Evolutionary conservation across 768 basidiomycete genomes (phyloP), one percentile per base, ranked within the genome.

Genomic region (Boletus rubroflammeus): DNA sequence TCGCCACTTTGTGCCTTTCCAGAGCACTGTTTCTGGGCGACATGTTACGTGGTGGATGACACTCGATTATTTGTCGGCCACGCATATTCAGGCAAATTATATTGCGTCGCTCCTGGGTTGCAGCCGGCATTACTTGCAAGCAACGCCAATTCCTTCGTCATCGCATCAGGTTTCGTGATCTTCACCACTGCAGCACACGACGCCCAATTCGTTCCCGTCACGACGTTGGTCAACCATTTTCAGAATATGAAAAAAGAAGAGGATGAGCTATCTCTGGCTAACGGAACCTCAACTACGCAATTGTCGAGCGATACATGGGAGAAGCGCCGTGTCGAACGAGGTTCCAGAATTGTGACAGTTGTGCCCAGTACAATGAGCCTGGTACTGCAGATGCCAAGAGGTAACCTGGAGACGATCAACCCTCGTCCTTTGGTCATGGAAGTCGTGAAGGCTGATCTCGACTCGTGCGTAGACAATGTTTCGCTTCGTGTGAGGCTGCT

Each of bases 371-470:
- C 83, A 8, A 98, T 95, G 91, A 85, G 81, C 61, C 71, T 99
- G 32, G 90, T 98, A 0, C 74, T 99, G 10, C 97, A 99, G 72
- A 98, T 98, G 96, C 97, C 96, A 0, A 76, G 97, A 59, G 97
- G 97, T 1, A 98, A 98, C 71, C 66, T 99, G 56, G 97, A 99
- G 74, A 98, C 93, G 1, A 86, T 99, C 50, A 92, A 88, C 62
- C 97, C 97, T 3, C 78, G 97, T 40, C 90, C 95, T 13, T 71
- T 99, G 62, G 94, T 98, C 17, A 83, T 97, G 77, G 81, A 86
- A 52, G 86, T 92, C 6, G 86, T 98, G 1, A 80, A 81, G 47
- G 76, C 81, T 49, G 89, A 95, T 65, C 74, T 98, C 6, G 78
- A 87, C 35, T 74, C 71, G 94, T 79, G 34, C 34, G 53, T 59